Evolutionary conservation across 2,329 filamentous ascomycete genomes (phyloP).

Genomic region (Aspergillus pseudoviridinutans): DNA sequence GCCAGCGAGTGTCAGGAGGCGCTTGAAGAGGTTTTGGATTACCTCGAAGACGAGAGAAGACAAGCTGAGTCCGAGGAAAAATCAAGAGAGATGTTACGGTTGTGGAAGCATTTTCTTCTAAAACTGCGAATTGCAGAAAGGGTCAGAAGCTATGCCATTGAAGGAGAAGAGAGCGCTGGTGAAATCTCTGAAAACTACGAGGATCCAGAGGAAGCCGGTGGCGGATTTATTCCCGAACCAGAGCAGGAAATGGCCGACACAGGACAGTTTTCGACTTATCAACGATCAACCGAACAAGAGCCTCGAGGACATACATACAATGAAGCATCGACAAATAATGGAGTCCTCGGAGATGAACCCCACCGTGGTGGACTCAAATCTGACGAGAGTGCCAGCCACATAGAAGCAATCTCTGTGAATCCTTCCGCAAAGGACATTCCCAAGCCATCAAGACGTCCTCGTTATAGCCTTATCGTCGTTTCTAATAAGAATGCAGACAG

Average conservation of each 20-base stretch:
- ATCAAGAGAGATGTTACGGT: constrained; percentile 46
- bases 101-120: constrained; percentile 59
- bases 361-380: constrained; percentile 20
- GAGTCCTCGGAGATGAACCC: not conserved
- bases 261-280: not conserved
- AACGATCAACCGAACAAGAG: no score
- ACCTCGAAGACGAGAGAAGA: constrained; percentile 62
- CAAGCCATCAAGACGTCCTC: constrained; percentile 9
- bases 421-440: not conserved
- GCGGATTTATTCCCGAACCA: constrained; percentile 39
- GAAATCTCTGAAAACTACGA: constrained; percentile 23
- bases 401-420: not conserved
- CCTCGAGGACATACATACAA: not conserved
- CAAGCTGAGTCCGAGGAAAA: constrained; percentile 58
- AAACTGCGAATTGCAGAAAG: constrained; percentile 68
- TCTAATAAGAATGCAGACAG: constrained; percentile 12
- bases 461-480: constrained; percentile 31
- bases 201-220: constrained; percentile 24
- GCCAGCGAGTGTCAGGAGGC: constrained; percentile 69
- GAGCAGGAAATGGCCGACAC: constrained; percentile 12
- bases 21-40: constrained; percentile 64
- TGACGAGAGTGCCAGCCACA: constrained; percentile 6
- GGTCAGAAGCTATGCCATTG: constrained; percentile 56
- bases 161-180: constrained; percentile 35
- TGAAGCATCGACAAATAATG: not conserved